These are phyloP conservation scores for Diaporthe eres DNA, from an alignment of 2,329 filamentous ascomycete genomes.

Conservation along the genomic window DNA sequence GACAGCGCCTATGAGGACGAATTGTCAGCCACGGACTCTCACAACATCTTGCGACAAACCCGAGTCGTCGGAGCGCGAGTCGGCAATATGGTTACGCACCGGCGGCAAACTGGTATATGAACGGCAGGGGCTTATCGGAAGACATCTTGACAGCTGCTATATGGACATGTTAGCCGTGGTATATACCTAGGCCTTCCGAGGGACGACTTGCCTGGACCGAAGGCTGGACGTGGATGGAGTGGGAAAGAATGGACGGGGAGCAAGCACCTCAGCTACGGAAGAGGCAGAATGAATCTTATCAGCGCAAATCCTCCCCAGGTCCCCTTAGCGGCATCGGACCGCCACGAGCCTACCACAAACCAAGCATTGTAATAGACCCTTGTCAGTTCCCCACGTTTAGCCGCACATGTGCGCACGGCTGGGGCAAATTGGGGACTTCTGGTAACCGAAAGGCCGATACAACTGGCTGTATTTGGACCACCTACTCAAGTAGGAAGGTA, in stretches of 20 bases:
- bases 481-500: neutral
- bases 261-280: constrained; percentile 2
- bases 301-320: constrained; percentile 26
- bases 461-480: neutral
- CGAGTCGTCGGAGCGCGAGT: constrained; percentile 19
- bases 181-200: neutral
- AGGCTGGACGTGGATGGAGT: constrained; percentile 23
- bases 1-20: constrained; percentile 78
- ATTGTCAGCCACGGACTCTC: constrained; percentile 47
- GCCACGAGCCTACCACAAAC: constrained; percentile 5
- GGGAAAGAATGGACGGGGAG: constrained; percentile 7
- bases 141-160: constrained; percentile 66
- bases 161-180: neutral
- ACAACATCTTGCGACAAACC: constrained; percentile 43
- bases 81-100: constrained; percentile 67
- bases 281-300: constrained; percentile 18
- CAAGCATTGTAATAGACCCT: constrained; percentile 12
- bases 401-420: constrained; percentile 31
- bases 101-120: constrained; percentile 95
- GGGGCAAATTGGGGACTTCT: constrained; percentile 18
- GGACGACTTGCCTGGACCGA: constrained; percentile 32
- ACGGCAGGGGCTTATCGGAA: constrained; percentile 83
- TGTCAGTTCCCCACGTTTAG: constrained; percentile 31
- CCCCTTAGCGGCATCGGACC: constrained; percentile 40
- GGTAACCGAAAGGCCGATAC: neutral